phyloP scores from a whole-genome alignment of 164 flowering plant genomes.

The Brasenia schreberi region DNA sequence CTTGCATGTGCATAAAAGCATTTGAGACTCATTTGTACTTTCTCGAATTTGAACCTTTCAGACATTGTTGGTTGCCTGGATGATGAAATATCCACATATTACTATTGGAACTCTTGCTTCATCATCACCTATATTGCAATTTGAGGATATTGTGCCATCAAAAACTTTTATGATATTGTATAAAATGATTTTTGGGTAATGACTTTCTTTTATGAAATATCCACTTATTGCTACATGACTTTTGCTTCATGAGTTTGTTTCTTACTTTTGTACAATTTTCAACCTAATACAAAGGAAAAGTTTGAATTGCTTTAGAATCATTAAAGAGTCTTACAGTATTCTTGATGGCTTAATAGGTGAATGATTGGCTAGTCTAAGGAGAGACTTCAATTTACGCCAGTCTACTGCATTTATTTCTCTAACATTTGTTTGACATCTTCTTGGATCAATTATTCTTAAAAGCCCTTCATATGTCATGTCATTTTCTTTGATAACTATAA shows the following conservation, averaged over 20 bases:
- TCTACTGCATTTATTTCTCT: conserved; percentile 8
- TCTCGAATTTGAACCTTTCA: conserved; percentile 7
- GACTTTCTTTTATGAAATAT: background rate
- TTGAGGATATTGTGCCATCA: conserved; percentile 71
- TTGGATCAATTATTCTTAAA: too few species aligned
- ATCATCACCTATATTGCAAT: conserved; percentile 87
- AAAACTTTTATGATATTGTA: conserved; percentile 67
- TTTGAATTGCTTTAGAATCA: conserved; percentile 53
- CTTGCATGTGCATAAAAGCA: too few species aligned
- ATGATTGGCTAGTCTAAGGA: conserved; percentile 46
- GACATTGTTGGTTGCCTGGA: conserved; percentile 86
- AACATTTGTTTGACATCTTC: background rate
- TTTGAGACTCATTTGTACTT: too few species aligned
- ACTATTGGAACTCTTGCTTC: conserved; percentile 87
- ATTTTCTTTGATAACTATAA: too few species aligned
- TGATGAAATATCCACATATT: conserved; percentile 90
- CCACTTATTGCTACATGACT: background rate
- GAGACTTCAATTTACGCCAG: conserved; percentile 54
- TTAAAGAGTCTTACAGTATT: conserved; percentile 67
- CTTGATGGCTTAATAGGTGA: conserved; percentile 26
- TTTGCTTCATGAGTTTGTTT: background rate
- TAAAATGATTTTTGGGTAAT: conserved; percentile 39
- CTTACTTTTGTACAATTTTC: background rate
- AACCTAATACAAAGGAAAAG: conserved; percentile 52
- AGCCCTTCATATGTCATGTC: too few species aligned